Evolutionary conservation across 2,329 filamentous ascomycete genomes (phyloP), one percentile per base, ranked within the genome.

Genomic region (Fusarium udum): DNA sequence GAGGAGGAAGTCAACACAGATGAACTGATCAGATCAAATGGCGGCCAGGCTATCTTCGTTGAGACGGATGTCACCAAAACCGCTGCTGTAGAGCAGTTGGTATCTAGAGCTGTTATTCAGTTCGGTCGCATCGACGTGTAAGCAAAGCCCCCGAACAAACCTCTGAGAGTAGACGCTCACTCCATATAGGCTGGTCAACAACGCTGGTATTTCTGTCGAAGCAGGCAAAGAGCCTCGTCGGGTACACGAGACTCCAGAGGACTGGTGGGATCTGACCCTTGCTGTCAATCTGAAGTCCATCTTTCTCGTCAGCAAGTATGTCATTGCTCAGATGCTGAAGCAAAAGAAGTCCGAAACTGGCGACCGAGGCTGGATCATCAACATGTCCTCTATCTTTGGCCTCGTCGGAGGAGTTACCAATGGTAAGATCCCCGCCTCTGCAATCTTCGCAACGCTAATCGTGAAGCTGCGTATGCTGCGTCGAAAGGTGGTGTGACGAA

Each of bases 401-500:
- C 64, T 84, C 0, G 80, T 86, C 2, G 85, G 72, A 1, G 69
- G 73, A 5, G 22, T 24, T 1, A 31, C 49, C 31, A 80, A 81
- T 74, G 48, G 75, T 77, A 31, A 55, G 72, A 34, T 9, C 1
- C 7, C 0, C 13, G 9, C 22, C 7, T 3, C 7, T 10, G 15
- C 14, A 13, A 22, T 6, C 0, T 7, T 1, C 3, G 2, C 16
- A 18, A 2, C 1, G 5, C 66, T 77, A 13, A 77, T 32, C 0
- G 2, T 0, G 6, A 4, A 77, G 75, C 72, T 4, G 82, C 82
- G 0, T 89, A 89, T 56, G 80, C 80, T 16, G 82, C 86, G 1
- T 85, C 84, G 1, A 89, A 89, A 68, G 85, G 85, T 11, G 86
- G 85, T 0, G 85, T 88, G 0, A 79, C 84, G 7, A 85, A 84